Evolutionary conservation across 257 asterid genomes (phyloP).

Genomic region (Coffea eugenioides): DNA sequence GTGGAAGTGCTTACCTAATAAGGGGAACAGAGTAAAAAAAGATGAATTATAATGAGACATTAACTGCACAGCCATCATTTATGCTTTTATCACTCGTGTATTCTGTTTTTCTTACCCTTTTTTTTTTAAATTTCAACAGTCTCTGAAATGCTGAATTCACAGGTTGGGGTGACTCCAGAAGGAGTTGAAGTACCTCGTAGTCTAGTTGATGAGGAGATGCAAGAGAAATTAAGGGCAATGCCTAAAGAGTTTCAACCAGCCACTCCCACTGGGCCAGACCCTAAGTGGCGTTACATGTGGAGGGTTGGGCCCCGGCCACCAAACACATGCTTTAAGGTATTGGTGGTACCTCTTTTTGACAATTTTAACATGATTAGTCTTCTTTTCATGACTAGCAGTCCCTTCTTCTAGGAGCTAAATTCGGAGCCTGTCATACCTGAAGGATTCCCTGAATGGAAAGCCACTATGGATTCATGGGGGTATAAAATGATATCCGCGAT

Average conservation of each 20-base stretch:
- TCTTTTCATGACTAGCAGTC: conserved; percentile 23
- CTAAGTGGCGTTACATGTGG: conserved; percentile 99
- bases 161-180: conserved; percentile 99
- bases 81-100: neutral
- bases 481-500: conserved; percentile 85
- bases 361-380: conserved; percentile 21
- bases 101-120: neutral
- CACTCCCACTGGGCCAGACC: conserved; percentile 84
- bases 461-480: conserved; percentile 96
- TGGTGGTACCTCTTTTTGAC: conserved; percentile 7
- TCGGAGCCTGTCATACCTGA: conserved; percentile 96
- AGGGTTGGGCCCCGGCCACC: conserved; percentile 88
- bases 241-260: conserved; percentile 66
- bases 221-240: conserved; percentile 70
- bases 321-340: conserved; percentile 74
- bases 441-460: conserved; percentile 91
- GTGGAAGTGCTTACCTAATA: neutral
- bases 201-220: conserved; percentile 79
- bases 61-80: neutral
- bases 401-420: conserved; percentile 66
- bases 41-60: neutral
- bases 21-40: neutral
- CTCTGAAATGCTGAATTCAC: conserved; percentile 17
- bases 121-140: too few relatives aligned
- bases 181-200: conserved; percentile 99